Evolutionary conservation across 768 basidiomycete species (phyloP).

Genomic region (Brasilioporus rufonigricans): DNA sequence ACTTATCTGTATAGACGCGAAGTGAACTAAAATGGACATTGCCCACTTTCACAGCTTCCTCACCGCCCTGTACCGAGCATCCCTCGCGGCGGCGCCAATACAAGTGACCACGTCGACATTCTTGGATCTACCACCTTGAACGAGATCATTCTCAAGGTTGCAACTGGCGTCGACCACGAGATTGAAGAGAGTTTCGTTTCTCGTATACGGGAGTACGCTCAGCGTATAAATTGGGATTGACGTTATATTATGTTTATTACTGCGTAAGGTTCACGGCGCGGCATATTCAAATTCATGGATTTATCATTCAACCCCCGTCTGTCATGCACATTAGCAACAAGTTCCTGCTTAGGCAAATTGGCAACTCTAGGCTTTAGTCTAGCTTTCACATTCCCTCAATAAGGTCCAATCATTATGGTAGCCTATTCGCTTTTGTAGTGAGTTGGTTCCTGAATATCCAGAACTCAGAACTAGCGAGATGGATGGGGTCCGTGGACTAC

Average conservation of each 20-base stretch:
- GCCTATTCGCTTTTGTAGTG: not conserved
- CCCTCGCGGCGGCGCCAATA: constrained; percentile 89
- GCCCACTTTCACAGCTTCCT: constrained; percentile 59
- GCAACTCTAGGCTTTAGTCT: not conserved
- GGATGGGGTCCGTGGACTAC: not conserved
- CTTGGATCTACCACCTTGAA: constrained; percentile 78
- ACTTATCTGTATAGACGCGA: not conserved
- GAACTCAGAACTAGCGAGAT: not conserved
- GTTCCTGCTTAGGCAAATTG: too few species aligned
- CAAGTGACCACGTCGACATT: constrained; percentile 88
- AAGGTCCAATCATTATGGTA: not conserved
- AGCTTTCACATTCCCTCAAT: constrained; percentile 4
- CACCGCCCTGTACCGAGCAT: constrained; percentile 72
- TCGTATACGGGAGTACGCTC: constrained; percentile 72
- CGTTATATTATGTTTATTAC: constrained; percentile 2
- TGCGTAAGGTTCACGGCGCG: not conserved
- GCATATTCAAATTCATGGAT: constrained; percentile 2
- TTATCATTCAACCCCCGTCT: too few species aligned
- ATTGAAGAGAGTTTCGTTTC: constrained; percentile 71
- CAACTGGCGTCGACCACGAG: constrained; percentile 76
- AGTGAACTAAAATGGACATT: constrained; percentile 4
- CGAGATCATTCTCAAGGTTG: constrained; percentile 88
- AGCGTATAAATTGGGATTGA: constrained; percentile 77
- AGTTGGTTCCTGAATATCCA: not conserved
- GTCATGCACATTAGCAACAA: too few species aligned